These are phyloP conservation scores for Aethionema arabicum DNA, from an alignment of 345 rosid species.

Conservation along the genomic window DNA sequence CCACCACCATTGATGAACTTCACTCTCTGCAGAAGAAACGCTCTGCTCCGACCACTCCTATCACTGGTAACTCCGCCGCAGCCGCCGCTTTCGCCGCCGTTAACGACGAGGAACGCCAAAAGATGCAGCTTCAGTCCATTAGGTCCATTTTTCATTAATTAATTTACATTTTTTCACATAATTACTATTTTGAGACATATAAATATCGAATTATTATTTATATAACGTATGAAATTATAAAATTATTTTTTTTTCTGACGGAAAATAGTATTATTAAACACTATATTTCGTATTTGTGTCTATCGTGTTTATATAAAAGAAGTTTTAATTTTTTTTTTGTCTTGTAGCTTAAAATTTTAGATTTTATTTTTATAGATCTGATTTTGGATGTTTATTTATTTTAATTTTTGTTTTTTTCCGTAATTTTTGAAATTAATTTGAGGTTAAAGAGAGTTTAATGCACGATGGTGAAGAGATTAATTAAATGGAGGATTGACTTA, in stretches of 20 bases:
- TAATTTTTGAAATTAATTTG: too few relatives aligned
- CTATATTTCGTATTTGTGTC: slow-evolving; percentile 22
- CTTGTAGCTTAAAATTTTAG: slow-evolving; percentile 1
- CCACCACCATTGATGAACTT: slow-evolving; percentile 86
- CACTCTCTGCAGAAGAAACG: slow-evolving; percentile 87
- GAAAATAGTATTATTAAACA: not conserved
- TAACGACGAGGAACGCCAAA: slow-evolving; percentile 68
- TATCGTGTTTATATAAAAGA: slow-evolving; percentile 16
- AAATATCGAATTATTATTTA: too few relatives aligned
- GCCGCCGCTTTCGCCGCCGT: slow-evolving; percentile 47
- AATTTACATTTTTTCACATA: not conserved
- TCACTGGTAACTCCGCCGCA: slow-evolving; percentile 34
- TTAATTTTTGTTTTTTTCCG: too few relatives aligned
- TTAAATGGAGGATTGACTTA: too few relatives aligned
- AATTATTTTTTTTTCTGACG: not conserved
- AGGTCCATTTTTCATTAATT: slow-evolving; percentile 47
- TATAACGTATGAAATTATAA: too few relatives aligned
- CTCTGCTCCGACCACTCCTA: slow-evolving; percentile 82
- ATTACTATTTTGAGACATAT: not conserved
- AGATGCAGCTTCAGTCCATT: slow-evolving; percentile 91
- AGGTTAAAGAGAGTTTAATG: too few relatives aligned
- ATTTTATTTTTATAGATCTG: not conserved
- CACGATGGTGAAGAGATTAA: too few relatives aligned
- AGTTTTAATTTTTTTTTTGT: slow-evolving; percentile 10
- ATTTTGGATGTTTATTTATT: too few relatives aligned